Conservation (phyloP, 2,329 filamentous ascomycete species). For the Rhinocladiella mackenziei region DNA sequence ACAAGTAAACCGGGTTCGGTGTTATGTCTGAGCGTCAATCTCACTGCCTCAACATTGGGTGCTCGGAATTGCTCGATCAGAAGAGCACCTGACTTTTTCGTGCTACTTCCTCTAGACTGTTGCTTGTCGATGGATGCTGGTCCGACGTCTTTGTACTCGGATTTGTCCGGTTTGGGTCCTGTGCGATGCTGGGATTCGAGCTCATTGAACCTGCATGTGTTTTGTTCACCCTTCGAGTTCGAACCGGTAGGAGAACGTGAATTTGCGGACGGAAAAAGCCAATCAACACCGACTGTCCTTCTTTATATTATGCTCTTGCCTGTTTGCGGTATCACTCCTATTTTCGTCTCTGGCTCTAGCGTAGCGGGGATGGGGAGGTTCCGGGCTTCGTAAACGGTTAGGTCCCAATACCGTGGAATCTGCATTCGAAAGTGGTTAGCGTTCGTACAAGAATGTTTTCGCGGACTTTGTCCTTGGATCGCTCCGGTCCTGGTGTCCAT, state of each 20-base stretch:
- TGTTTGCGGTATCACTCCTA: too few species aligned
- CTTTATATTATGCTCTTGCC: too few species aligned
- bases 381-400: too few species aligned
- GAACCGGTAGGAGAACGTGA: too few species aligned
- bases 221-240: neutral
- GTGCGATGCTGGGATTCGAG: slow-evolving; percentile 21
- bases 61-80: slow-evolving; percentile 26
- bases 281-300: too few species aligned
- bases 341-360: too few species aligned
- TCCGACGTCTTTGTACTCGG: slow-evolving; percentile 21
- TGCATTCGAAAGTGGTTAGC: too few species aligned
- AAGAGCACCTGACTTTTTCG: slow-evolving; percentile 10
- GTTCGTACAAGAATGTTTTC: too few species aligned
- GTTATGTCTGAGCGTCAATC: slow-evolving; percentile 25
- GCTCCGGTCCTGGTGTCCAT: neutral
- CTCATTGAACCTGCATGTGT: slow-evolving; percentile 24
- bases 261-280: too few species aligned
- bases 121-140: neutral
- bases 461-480: neutral
- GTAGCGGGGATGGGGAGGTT: too few species aligned
- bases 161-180: slow-evolving; percentile 27
- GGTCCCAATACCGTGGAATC: too few species aligned
- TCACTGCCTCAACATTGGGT: slow-evolving; percentile 23
- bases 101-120: slow-evolving; percentile 5
- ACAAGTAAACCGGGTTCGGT: slow-evolving; percentile 22